Base-by-base conservation (phyloP, 371 early-diverging fungal species). In the Mucor mucedo region DNA sequence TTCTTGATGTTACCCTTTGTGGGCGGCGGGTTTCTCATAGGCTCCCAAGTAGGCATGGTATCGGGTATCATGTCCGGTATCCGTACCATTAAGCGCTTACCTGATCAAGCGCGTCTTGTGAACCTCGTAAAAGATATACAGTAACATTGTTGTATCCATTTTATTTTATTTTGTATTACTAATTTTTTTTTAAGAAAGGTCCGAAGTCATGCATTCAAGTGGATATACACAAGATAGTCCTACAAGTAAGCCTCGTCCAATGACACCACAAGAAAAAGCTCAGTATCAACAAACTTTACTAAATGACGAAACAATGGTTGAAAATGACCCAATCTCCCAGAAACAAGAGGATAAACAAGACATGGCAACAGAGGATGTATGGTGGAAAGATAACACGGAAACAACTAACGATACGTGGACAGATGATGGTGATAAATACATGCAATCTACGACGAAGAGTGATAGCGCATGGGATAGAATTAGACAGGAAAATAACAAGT, bases 1-100 rank as follows among this genome's bases (percentile, higher is more conserved):
- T 57, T 57, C 42, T 44, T 57, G 29, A 57, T 44, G 58, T 16
- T 45, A 57, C 58, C 58, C 7, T 30, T 57, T 42, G 58, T 57
- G 5, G 30, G 21, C 8, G 45, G 45, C 16, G 58, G 58, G 10
- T 11, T 57, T 0, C 29, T 57, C n/a, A 21, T 57, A 4, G 58
- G 58, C 9, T 57, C 58, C 1, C 58, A 57, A 57, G 16, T 57
- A 9, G 58, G 58, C 16, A 57, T 57, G 58, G 45, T 42, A 28
- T 45, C 44, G 5, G 58, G 58, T 2, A 42, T 57, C 42, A 42
- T 42, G 3, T 10, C 58, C n/a, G 47, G 58, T 16, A 57, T 44
- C 32, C 27, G 45, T 32, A 57, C 47, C 27, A 57, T 57, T 45
- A 40, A 57, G 16, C 28, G 13, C 9, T 30, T 57, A n/a, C 58